These are phyloP conservation scores for Annona squamosa DNA, from an alignment of 164 flowering plant genomes.

Conservation along the genomic window DNA sequence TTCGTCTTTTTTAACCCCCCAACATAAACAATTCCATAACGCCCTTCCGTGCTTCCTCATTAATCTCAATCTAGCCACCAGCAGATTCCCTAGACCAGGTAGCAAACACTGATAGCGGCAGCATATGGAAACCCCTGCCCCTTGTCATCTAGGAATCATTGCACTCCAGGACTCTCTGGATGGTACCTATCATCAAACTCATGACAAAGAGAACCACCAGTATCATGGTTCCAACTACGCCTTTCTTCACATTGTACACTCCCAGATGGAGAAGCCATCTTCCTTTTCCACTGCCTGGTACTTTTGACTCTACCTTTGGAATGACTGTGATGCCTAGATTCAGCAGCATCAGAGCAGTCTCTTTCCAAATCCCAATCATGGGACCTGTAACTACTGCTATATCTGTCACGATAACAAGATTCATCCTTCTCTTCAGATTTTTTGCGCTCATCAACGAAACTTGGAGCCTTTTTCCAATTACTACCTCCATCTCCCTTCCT, in stretches of 20 bases:
- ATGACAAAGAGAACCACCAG: background rate
- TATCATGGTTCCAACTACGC: background rate
- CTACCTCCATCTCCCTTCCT: background rate
- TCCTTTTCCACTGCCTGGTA: background rate
- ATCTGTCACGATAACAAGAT: slow-evolving; percentile 2
- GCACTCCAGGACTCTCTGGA: too few species aligned
- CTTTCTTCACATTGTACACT: background rate
- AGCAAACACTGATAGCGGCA: too few species aligned
- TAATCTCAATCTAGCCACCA: too few species aligned
- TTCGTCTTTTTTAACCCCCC: too few species aligned
- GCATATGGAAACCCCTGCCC: too few species aligned
- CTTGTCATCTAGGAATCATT: too few species aligned
- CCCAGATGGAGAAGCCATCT: background rate
- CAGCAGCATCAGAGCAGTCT: background rate
- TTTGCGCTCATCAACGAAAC: background rate
- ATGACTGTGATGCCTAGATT: background rate
- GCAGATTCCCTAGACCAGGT: too few species aligned
- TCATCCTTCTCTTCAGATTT: slow-evolving; percentile 9
- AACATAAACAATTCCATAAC: too few species aligned
- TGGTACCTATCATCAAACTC: too few species aligned
- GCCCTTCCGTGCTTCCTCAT: too few species aligned
- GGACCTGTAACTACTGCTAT: slow-evolving; percentile 7
- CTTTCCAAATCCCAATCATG: background rate
- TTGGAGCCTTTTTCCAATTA: background rate
- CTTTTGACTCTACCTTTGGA: background rate